These are phyloP conservation scores for Knufia petricola DNA, from an alignment of 2,329 filamentous ascomycete genomes.

Conservation along the genomic window DNA sequence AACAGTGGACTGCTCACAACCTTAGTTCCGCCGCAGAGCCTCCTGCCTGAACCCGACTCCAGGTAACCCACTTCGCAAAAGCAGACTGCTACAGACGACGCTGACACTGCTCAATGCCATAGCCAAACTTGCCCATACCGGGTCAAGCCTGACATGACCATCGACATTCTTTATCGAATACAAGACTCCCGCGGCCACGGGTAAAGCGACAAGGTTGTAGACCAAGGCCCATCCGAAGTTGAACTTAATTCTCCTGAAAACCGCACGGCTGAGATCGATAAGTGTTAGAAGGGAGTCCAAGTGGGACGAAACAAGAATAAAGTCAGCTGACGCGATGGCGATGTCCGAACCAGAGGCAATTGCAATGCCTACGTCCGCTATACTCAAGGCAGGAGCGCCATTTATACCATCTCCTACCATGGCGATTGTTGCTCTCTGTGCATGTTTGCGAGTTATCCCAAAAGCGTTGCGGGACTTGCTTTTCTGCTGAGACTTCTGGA, in stretches of 20 bases:
- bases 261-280: slow-evolving; percentile 15
- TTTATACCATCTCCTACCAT: slow-evolving; percentile 99
- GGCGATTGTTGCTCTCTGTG: too few relatives aligned
- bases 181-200: slow-evolving; percentile 22
- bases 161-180: slow-evolving; percentile 11
- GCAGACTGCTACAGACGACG: slow-evolving; percentile 63
- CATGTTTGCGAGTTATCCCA: too few relatives aligned
- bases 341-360: slow-evolving; percentile 39
- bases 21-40: too few relatives aligned
- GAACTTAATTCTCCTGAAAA: slow-evolving; percentile 22
- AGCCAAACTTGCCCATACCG: slow-evolving; percentile 64
- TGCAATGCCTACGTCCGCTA: slow-evolving; percentile 83
- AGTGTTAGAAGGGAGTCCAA: slow-evolving; percentile 17
- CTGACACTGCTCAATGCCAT: slow-evolving; percentile 78
- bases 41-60: slow-evolving; percentile 6
- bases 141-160: slow-evolving; percentile 20
- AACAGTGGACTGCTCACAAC: too few relatives aligned
- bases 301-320: slow-evolving; percentile 22
- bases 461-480: slow-evolving; percentile 29
- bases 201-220: slow-evolving; percentile 21
- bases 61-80: slow-evolving; percentile 15
- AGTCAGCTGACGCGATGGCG: slow-evolving; percentile 18
- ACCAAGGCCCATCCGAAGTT: slow-evolving; percentile 23
- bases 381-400: slow-evolving; percentile 86
- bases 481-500: slow-evolving; percentile 23